Evolutionary conservation across 306 rosid genomes (phyloP).

Genomic region (Alnus glutinosa): DNA sequence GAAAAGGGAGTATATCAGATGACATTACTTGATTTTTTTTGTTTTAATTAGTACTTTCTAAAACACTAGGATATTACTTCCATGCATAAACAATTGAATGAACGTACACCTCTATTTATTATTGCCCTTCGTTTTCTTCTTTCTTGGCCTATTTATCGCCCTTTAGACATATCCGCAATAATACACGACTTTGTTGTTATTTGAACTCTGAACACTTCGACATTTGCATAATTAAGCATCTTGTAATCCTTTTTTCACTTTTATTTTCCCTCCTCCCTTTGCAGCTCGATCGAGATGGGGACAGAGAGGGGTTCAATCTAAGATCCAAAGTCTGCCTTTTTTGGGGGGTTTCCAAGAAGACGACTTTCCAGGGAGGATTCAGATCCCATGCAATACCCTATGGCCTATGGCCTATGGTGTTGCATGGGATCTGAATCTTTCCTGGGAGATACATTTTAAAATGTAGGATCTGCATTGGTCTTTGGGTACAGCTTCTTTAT

Average conservation of each 20-base stretch:
- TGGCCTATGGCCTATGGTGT: too few species aligned
- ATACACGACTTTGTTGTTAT: neutral
- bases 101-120: too few species aligned
- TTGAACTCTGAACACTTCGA: neutral
- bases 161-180: neutral
- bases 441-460: conserved; percentile 19
- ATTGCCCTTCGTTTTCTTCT: too few species aligned
- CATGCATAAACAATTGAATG: too few species aligned
- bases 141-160: neutral
- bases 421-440: too few species aligned
- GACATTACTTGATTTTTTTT: neutral
- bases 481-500: conserved; percentile 21
- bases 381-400: too few species aligned
- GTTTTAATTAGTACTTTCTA: neutral
- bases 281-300: conserved; percentile 41
- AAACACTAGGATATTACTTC: neutral
- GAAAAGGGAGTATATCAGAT: neutral
- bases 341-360: conserved; percentile 33
- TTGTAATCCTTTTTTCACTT: conserved; percentile 12
- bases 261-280: conserved; percentile 12
- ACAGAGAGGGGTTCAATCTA: conserved; percentile 25
- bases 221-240: neutral
- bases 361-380: conserved; percentile 20
- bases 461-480: conserved; percentile 34
- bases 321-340: conserved; percentile 35